These are phyloP conservation scores for Claviceps cyperi DNA, from an alignment of 2,329 filamentous ascomycete species.

Conservation along the genomic window DNA sequence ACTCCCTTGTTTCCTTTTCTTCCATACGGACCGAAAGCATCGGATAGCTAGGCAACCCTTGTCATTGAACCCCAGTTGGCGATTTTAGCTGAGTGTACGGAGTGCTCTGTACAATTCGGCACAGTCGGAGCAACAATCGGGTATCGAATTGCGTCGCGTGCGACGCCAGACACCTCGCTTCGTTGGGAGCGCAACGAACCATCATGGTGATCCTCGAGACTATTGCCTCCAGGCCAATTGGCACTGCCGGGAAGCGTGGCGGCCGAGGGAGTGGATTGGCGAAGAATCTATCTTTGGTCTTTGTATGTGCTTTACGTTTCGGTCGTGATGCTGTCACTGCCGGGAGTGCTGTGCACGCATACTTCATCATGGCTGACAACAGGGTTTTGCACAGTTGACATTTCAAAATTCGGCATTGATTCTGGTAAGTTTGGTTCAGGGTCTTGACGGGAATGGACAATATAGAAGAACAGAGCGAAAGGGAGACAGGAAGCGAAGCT, in stretches of 20 bases:
- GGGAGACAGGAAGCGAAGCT: neutral
- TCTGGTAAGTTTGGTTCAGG: slow-evolving; percentile 32
- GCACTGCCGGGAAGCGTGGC: slow-evolving; percentile 2
- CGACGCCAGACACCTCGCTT: neutral
- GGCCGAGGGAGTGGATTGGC: slow-evolving; percentile 6
- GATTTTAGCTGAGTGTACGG: neutral
- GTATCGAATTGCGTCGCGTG: neutral
- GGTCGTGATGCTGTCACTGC: neutral
- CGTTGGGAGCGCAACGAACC: neutral
- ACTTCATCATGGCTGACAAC: slow-evolving; percentile 6
- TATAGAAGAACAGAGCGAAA: neutral
- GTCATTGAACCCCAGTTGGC: neutral
- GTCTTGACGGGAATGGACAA: too few relatives aligned
- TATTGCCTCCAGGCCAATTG: slow-evolving; percentile 5
- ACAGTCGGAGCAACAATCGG: neutral
- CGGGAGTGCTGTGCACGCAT: neutral
- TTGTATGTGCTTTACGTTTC: slow-evolving; percentile 5
- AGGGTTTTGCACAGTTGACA: slow-evolving; percentile 41
- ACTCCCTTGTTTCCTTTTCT: slow-evolving; percentile 1
- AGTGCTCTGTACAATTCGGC: neutral
- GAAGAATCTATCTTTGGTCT: slow-evolving; percentile 12
- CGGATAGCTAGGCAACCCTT: neutral
- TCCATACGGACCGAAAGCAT: neutral
- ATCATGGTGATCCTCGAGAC: slow-evolving; percentile 11
- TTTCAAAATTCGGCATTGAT: slow-evolving; percentile 64